These are phyloP conservation scores for Fraxinus paxiana DNA, from an alignment of 305 asterid genomes.

Conservation along the genomic window DNA sequence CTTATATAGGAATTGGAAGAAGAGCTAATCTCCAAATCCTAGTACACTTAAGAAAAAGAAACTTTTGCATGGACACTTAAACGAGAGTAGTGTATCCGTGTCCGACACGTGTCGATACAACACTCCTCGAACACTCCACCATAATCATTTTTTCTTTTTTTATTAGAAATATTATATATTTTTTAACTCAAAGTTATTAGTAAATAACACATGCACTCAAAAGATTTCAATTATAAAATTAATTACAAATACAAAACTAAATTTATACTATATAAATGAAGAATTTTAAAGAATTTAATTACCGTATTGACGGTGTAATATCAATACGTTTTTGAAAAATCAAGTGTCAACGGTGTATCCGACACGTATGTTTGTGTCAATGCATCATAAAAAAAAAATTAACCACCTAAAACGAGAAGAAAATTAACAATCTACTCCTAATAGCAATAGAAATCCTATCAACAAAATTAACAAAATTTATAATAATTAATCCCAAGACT, in stretches of 20 bases:
- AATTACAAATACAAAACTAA: not conserved
- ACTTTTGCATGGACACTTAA: not conserved
- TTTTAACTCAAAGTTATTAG: not conserved
- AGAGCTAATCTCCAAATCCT: not conserved
- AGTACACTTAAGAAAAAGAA: not conserved
- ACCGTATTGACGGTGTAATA: not conserved
- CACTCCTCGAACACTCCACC: not conserved
- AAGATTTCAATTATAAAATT: not conserved
- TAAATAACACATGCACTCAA: not conserved
- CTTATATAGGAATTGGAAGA: not conserved
- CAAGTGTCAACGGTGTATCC: not conserved
- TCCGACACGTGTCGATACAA: not conserved
- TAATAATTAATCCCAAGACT: not conserved
- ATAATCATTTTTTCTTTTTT: not conserved
- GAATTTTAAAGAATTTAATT: no score
- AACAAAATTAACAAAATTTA: not conserved
- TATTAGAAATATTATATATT: no score
- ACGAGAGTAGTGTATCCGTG: not conserved
- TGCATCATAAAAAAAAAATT: not conserved
- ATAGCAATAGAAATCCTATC: not conserved
- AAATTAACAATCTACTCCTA: not conserved
- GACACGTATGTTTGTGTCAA: not conserved
- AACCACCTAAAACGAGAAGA: not conserved
- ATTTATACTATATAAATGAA: no score
- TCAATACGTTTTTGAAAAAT: not conserved